Conservation (phyloP, 1,284 basidiomycete genomes). For the Cutaneotrichosporon dermatis region DNA sequence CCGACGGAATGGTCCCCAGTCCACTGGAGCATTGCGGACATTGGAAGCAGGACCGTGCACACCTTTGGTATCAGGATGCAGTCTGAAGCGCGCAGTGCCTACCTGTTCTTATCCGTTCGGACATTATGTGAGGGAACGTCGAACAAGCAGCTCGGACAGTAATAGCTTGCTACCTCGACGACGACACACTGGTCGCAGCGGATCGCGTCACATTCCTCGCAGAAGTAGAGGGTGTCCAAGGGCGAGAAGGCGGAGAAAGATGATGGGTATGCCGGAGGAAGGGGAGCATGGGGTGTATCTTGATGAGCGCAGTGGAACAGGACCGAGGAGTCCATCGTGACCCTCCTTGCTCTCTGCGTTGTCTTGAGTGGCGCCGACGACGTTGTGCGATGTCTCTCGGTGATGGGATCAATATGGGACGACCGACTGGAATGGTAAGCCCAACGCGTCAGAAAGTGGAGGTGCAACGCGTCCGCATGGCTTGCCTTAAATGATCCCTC, state of each 20-base stretch:
- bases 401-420: not conserved
- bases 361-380: not conserved
- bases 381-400: not conserved
- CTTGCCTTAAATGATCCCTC: too few relatives aligned
- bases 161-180: conserved; percentile 91
- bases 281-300: conserved; percentile 48
- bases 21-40: conserved; percentile 90
- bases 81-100: conserved; percentile 8
- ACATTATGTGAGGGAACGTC: conserved; percentile 96
- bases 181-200: conserved; percentile 88
- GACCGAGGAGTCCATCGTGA: not conserved
- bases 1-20: conserved; percentile 78
- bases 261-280: conserved; percentile 66
- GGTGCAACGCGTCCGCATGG: not conserved
- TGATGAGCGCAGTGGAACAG: conserved; percentile 49
- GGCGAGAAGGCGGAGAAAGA: conserved; percentile 73
- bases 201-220: conserved; percentile 95
- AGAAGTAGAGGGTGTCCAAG: conserved; percentile 85
- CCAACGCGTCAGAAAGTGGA: not conserved
- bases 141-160: conserved; percentile 98
- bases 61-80: conserved; percentile 55
- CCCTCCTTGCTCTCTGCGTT: too few relatives aligned
- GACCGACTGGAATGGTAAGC: too few relatives aligned
- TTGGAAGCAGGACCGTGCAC: conserved; percentile 93
- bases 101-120: conserved; percentile 91